Conservation (phyloP, 1,139 yeast genomes). For the Scheffersomyces parashehatae region DNA sequence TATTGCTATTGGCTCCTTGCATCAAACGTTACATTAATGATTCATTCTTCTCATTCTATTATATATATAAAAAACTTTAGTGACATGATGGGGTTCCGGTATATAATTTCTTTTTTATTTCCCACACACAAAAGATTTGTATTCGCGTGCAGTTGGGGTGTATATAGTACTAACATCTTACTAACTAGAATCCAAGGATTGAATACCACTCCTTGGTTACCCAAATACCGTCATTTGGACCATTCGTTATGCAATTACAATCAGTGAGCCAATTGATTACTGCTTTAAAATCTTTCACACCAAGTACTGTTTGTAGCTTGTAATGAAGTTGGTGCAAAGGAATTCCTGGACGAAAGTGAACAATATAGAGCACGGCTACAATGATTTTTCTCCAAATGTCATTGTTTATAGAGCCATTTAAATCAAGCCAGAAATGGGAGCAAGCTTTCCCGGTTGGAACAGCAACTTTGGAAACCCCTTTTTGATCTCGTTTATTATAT, state of each 20-base stretch:
- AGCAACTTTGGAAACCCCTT: slow-evolving; percentile 17
- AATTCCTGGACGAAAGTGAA: slow-evolving; percentile 73
- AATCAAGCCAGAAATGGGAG: slow-evolving; percentile 71
- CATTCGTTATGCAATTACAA: slow-evolving; percentile 39
- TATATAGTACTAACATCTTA: background rate
- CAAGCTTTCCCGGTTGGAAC: slow-evolving; percentile 66
- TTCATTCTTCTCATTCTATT: background rate
- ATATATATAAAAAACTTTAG: background rate
- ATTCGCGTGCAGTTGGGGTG: background rate
- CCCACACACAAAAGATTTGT: background rate
- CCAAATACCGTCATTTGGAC: slow-evolving; percentile 50
- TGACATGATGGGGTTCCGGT: background rate
- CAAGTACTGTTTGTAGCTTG: slow-evolving; percentile 43
- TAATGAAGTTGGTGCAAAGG: slow-evolving; percentile 31
- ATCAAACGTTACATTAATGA: background rate
- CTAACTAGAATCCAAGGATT: slow-evolving; percentile 25
- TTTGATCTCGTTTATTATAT: slow-evolving; percentile 1
- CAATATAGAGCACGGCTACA: slow-evolving; percentile 45
- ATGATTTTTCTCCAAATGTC: slow-evolving; percentile 61
- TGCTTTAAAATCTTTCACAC: slow-evolving; percentile 48
- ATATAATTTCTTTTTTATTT: background rate
- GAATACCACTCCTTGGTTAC: slow-evolving; percentile 56
- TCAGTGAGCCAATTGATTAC: slow-evolving; percentile 60
- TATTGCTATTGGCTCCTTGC: background rate
- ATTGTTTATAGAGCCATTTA: slow-evolving; percentile 58